Conservation (phyloP, 306 rosid genomes). For the Pachyrhizus erosus region DNA sequence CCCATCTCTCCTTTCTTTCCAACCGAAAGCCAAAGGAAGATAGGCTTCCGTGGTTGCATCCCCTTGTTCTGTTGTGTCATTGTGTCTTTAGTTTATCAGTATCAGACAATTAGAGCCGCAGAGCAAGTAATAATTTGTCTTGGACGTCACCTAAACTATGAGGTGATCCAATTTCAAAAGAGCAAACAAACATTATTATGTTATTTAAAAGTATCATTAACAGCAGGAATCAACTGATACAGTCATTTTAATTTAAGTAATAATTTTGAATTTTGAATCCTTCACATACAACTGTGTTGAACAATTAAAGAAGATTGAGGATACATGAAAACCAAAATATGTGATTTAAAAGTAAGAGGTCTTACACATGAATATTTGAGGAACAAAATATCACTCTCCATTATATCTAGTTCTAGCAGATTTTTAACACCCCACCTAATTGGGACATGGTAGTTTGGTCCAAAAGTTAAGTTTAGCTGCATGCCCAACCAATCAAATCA, state of each 20-base stretch:
- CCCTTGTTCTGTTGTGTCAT: constrained; percentile 36
- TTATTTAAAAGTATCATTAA: not conserved
- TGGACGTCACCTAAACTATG: constrained; percentile 51
- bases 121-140: constrained; percentile 30
- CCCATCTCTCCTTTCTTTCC: not conserved
- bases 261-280: not conserved
- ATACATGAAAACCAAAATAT: not conserved
- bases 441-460: constrained; percentile 35
- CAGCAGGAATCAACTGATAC: not conserved
- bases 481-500: constrained; percentile 40
- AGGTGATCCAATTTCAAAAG: constrained; percentile 32
- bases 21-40: constrained; percentile 24
- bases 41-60: constrained; percentile 1
- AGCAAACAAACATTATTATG: not conserved
- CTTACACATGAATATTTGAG: not conserved
- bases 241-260: not conserved
- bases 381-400: constrained; percentile 22
- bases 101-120: constrained; percentile 9
- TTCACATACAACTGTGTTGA: too few relatives aligned
- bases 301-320: not conserved
- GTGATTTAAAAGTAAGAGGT: constrained; percentile 4
- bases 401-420: not conserved
- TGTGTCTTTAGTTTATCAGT: not conserved
- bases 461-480: constrained; percentile 42
- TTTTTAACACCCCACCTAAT: constrained; percentile 35